phyloP scores from a whole-genome alignment of 83 land plant species.

The Thuja plicata region DNA sequence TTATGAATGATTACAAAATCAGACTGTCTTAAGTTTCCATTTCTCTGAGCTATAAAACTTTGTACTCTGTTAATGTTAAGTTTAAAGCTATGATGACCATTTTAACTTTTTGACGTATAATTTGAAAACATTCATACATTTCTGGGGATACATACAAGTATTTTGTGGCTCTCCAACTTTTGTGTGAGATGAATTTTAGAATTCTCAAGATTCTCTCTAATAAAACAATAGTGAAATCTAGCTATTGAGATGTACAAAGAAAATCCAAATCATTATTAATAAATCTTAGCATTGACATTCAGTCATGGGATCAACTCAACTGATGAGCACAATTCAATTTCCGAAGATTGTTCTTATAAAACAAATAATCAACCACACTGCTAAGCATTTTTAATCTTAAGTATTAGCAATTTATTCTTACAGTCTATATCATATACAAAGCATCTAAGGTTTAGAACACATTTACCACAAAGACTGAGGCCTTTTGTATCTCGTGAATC shows the following conservation, averaged over 20 bases:
- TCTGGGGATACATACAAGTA: not conserved
- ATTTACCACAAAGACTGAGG: slow-evolving; percentile 45
- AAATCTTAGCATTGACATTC: not conserved
- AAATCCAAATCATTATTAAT: not conserved
- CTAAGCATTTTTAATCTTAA: not conserved
- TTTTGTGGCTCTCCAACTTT: not conserved
- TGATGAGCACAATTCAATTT: not conserved
- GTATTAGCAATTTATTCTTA: not conserved
- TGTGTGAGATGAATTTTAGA: not conserved
- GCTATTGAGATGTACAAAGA: not conserved
- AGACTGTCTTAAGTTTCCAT: not conserved
- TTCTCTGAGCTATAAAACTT: not conserved
- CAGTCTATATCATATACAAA: not conserved
- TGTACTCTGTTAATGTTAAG: not conserved
- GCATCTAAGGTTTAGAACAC: not conserved
- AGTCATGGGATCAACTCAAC: not conserved
- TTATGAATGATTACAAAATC: not conserved
- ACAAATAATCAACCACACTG: not conserved
- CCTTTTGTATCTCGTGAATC: slow-evolving; percentile 59
- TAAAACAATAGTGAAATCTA: not conserved
- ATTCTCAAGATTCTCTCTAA: not conserved
- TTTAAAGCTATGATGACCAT: not conserved
- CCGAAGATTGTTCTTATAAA: not conserved
- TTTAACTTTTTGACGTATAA: not conserved
- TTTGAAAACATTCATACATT: not conserved